Percentiles rank a stretch among this genome's conserved stretches.
Evolutionary conservation across 768 basidiomycete genomes (phyloP).

Genomic region (Podaxis pistillaris): DNA sequence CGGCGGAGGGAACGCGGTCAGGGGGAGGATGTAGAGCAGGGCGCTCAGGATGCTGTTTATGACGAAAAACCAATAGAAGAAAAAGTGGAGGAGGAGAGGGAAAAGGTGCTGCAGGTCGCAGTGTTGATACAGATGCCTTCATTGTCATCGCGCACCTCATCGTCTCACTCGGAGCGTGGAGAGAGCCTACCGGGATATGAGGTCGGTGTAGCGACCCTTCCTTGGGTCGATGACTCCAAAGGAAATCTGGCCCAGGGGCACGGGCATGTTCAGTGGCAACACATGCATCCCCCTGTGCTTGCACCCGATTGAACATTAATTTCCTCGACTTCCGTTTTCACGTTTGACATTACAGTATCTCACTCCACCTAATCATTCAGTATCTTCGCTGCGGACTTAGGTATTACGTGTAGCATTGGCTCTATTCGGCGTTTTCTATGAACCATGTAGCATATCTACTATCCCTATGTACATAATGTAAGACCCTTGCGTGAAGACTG

Average conservation of each 20-base stretch:
- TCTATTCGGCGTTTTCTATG: neutral
- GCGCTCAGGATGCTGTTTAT: neutral
- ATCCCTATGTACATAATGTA: too few relatives aligned
- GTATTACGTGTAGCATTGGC: neutral
- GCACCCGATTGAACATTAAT: neutral
- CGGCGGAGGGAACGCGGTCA: neutral
- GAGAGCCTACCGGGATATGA: conserved; percentile 34
- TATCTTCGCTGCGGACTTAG: neutral
- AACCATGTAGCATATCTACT: neutral
- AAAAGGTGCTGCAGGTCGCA: conserved; percentile 30
- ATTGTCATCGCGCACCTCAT: neutral
- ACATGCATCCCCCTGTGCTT: neutral
- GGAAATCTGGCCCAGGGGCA: neutral
- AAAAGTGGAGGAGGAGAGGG: neutral
- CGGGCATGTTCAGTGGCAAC: neutral
- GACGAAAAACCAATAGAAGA: conserved; percentile 4
- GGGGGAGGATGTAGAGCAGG: neutral
- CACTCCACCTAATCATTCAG: too few relatives aligned
- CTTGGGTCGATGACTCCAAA: conserved; percentile 23
- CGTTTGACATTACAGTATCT: too few relatives aligned
- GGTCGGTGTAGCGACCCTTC: conserved; percentile 40
- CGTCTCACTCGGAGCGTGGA: neutral
- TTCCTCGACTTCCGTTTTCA: neutral
- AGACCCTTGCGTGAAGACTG: too few relatives aligned
- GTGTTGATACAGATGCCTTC: conserved; percentile 50